Evolutionary conservation across 2,329 filamentous ascomycete genomes (phyloP).

Genomic region (Zymoseptoria brevis): DNA sequence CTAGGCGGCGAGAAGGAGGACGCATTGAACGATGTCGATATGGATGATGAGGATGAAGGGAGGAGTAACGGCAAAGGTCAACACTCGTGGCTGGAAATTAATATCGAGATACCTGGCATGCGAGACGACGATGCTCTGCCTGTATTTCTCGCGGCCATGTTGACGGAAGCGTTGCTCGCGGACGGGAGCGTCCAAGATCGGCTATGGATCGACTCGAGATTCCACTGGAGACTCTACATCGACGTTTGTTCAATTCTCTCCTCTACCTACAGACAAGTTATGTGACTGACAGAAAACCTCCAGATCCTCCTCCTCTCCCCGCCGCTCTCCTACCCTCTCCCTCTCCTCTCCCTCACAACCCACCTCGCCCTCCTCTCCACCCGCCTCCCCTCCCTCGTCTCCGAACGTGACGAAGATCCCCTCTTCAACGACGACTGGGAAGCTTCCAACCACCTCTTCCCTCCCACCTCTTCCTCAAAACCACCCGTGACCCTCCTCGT

Average conservation of each 20-base stretch:
- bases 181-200: constrained; percentile 59
- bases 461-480: constrained; percentile 38
- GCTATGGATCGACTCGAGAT: constrained; percentile 79
- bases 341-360: constrained; percentile 83
- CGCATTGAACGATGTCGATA: constrained; percentile 31
- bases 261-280: neutral
- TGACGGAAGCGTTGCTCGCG: constrained; percentile 75
- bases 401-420: constrained; percentile 87
- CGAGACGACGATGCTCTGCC: constrained; percentile 86
- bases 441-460: constrained; percentile 69
- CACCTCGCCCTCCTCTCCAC: constrained; percentile 88
- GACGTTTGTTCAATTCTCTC: constrained; percentile 60
- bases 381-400: constrained; percentile 74
- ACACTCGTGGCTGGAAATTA: constrained; percentile 78
- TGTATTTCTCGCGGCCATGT: constrained; percentile 79
- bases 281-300: neutral
- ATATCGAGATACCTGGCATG: constrained; percentile 83
- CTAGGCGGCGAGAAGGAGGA: neutral
- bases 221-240: constrained; percentile 94
- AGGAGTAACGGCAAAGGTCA: constrained; percentile 35
- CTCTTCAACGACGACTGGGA: constrained; percentile 98
- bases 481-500: constrained; percentile 89
- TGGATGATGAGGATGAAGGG: constrained; percentile 28
- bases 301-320: constrained; percentile 90
- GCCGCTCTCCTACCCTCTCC: constrained; percentile 84